A percentile compares a stretch with the other conserved stretches of the same genome.
These are phyloP conservation scores for Pleurotus cornucopiae DNA, from an alignment of 768 basidiomycete genomes.

Conservation along the genomic window DNA sequence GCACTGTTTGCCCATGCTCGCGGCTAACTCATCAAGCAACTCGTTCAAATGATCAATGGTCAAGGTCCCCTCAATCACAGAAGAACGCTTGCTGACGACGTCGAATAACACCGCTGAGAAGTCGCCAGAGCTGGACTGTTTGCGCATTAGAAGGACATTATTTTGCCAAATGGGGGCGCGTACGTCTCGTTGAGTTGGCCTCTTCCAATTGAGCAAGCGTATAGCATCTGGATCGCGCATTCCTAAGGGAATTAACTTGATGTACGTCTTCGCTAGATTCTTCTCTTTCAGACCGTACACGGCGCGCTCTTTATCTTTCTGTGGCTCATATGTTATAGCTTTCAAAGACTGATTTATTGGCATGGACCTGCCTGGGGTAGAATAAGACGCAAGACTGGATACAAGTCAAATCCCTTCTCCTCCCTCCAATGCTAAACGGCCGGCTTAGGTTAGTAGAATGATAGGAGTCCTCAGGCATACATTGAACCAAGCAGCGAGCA, in stretches of 20 bases:
- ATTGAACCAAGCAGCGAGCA: constrained; percentile 75
- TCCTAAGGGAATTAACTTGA: constrained; percentile 83
- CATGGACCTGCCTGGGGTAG: constrained; percentile 69
- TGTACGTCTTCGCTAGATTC: constrained; percentile 88
- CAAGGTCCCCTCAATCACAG: constrained; percentile 68
- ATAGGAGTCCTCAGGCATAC: constrained; percentile 38
- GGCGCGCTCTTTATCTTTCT: constrained; percentile 93
- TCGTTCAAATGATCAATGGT: constrained; percentile 83
- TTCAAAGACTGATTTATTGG: neutral
- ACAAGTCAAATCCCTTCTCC: constrained; percentile 83
- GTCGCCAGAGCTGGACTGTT: constrained; percentile 73
- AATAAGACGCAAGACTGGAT: constrained; percentile 83
- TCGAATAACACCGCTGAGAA: constrained; percentile 86
- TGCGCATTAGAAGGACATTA: neutral
- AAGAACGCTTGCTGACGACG: constrained; percentile 81
- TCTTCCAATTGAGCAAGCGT: constrained; percentile 87
- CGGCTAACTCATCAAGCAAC: constrained; percentile 72
- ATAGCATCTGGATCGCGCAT: constrained; percentile 77
- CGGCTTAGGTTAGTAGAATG: constrained; percentile 7
- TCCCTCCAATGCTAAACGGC: constrained; percentile 72
- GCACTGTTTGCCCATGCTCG: constrained; percentile 72
- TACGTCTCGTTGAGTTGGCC: constrained; percentile 66
- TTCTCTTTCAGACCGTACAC: constrained; percentile 96
- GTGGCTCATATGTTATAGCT: constrained; percentile 4
- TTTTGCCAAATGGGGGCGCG: constrained; percentile 17